Conservation (phyloP, 2,329 filamentous ascomycete genomes). For the Pseudopithomyces maydicus region DNA sequence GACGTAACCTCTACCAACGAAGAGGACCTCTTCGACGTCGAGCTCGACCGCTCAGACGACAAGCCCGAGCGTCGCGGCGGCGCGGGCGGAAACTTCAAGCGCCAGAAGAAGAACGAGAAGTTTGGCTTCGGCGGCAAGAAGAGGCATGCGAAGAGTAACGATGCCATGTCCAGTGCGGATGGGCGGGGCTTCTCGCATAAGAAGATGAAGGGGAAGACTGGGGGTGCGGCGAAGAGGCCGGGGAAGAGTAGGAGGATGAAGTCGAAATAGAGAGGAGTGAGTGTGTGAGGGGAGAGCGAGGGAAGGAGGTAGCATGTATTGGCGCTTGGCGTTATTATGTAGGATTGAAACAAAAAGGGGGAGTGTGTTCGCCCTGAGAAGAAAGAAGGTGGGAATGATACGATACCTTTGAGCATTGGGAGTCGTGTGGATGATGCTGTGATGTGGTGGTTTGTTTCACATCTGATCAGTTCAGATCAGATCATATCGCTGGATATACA, state of each 20-base stretch:
- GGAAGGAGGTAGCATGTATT: constrained; percentile 18
- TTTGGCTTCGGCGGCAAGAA: constrained; percentile 98
- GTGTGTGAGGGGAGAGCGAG: not conserved
- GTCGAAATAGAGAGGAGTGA: constrained; percentile 22
- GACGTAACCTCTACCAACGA: constrained; percentile 71
- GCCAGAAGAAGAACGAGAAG: constrained; percentile 92
- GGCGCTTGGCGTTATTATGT: constrained; percentile 31
- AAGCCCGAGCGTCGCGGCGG: constrained; percentile 48
- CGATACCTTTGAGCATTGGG: not conserved
- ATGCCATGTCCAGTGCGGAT: constrained; percentile 82
- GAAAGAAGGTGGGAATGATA: not conserved
- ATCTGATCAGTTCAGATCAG: no score
- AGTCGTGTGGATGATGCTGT: no score
- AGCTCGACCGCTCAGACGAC: constrained; percentile 58
- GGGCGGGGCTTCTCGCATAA: constrained; percentile 78
- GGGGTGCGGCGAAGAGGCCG: constrained; percentile 35
- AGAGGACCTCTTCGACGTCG: constrained; percentile 88
- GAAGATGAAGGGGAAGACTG: constrained; percentile 74
- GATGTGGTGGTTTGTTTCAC: no score
- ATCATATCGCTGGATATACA: no score
- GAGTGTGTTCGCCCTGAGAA: no score
- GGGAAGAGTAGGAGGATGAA: constrained; percentile 44
- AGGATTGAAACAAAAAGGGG: not conserved
- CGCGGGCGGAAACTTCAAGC: constrained; percentile 66
- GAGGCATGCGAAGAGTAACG: constrained; percentile 85